phyloP scores from a whole-genome alignment of 495 filamentous ascomycete genomes.

The Daldinia vernicosa region DNA sequence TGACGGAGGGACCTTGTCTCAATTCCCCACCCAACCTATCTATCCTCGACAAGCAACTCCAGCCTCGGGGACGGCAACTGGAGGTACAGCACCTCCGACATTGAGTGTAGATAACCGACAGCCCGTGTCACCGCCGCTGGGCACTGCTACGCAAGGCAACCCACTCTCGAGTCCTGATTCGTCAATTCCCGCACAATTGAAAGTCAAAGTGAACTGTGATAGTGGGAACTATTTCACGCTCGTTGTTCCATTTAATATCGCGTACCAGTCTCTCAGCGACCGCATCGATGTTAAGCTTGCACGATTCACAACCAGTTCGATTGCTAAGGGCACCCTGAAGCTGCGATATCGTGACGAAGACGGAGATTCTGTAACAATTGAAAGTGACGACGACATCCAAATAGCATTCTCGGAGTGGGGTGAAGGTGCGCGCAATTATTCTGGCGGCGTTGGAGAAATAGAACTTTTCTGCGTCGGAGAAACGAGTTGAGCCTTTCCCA shows the following conservation, averaged over 20 bases:
- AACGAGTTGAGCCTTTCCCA: slow-evolving; percentile 19
- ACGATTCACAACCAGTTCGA: slow-evolving; percentile 80
- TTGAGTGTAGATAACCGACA: slow-evolving; percentile 46
- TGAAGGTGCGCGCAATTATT: slow-evolving; percentile 71
- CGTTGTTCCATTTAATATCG: slow-evolving; percentile 91
- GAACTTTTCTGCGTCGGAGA: slow-evolving; percentile 72
- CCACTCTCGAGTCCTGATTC: slow-evolving; percentile 60
- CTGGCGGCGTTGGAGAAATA: slow-evolving; percentile 81
- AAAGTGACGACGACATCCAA: slow-evolving; percentile 93
- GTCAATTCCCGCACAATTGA: slow-evolving; percentile 80
- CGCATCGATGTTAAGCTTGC: slow-evolving; percentile 96
- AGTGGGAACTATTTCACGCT: slow-evolving; percentile 84
- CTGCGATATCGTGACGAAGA: slow-evolving; percentile 93
- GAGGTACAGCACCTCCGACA: slow-evolving; percentile 38
- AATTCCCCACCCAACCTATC: slow-evolving; percentile 59
- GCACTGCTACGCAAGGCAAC: slow-evolving; percentile 49
- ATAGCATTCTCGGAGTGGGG: slow-evolving; percentile 93
- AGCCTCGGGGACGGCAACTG: slow-evolving; percentile 32
- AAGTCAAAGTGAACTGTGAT: slow-evolving; percentile 91
- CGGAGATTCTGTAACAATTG: slow-evolving; percentile 89
- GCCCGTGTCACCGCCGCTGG: slow-evolving; percentile 46
- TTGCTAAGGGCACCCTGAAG: slow-evolving; percentile 78
- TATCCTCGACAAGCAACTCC: slow-evolving; percentile 57
- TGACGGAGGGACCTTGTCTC: slow-evolving; percentile 54
- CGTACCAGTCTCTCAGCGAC: slow-evolving; percentile 89